Conservation (phyloP, 73 alveolate species). For the Tetrahymena elliotti region DNA sequence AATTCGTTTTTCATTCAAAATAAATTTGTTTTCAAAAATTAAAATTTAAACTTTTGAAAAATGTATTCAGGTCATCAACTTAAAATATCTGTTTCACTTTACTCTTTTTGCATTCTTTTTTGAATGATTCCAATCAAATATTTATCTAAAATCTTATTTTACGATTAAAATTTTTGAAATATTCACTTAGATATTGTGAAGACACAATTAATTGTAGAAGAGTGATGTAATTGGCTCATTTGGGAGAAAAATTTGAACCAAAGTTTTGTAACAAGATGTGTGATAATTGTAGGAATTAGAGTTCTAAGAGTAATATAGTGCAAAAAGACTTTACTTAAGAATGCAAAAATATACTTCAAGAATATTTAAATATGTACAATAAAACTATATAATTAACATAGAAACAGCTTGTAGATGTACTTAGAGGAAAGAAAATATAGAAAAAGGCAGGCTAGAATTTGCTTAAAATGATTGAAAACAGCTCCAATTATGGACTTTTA, state of each 20-base stretch:
- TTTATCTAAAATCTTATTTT: too few species aligned
- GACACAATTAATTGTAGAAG: conserved; percentile 37
- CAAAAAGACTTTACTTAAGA: not conserved
- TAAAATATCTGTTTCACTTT: too few species aligned
- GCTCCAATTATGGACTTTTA: not conserved
- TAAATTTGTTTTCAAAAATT: too few species aligned
- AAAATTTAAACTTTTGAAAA: too few species aligned
- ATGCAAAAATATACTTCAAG: not conserved
- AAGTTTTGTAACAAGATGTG: conserved; percentile 28
- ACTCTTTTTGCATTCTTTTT: too few species aligned
- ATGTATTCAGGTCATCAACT: too few species aligned
- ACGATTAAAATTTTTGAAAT: not conserved
- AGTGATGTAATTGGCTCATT: conserved; percentile 26
- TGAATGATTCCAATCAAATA: too few species aligned
- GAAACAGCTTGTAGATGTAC: not conserved
- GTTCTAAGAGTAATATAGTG: not conserved
- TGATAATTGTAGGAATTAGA: conserved; percentile 18
- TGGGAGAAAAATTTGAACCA: conserved; percentile 45
- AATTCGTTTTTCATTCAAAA: too few species aligned
- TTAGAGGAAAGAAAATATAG: not conserved
- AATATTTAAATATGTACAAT: not conserved
- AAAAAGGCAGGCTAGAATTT: not conserved
- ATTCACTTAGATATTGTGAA: not conserved
- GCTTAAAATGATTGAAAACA: not conserved
- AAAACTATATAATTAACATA: not conserved